These are phyloP conservation scores for Elaeis guineensis DNA, from an alignment of 176 grass and related monocot species.

Conservation along the genomic window DNA sequence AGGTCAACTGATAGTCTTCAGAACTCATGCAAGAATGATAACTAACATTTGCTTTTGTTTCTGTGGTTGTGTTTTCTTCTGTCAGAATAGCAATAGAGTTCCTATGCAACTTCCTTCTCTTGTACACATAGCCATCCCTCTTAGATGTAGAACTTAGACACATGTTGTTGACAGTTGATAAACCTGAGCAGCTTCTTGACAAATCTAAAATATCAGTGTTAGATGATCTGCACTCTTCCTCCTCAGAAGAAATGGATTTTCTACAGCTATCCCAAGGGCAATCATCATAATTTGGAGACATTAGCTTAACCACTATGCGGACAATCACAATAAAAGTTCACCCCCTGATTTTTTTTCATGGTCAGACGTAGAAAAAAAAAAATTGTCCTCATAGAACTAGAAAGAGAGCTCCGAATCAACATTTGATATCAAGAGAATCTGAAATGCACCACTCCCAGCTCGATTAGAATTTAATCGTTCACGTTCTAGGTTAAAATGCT, in stretches of 20 bases:
- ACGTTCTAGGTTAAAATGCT: background rate
- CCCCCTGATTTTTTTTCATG: background rate
- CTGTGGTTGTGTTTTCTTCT: slow-evolving; percentile 25
- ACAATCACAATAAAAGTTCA: background rate
- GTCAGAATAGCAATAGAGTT: slow-evolving; percentile 15
- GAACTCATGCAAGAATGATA: slow-evolving; percentile 8
- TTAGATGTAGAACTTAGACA: slow-evolving; percentile 16
- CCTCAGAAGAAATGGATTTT: slow-evolving; percentile 19
- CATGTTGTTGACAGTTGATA: slow-evolving; percentile 13
- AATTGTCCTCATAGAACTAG: too few species aligned
- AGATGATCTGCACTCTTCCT: slow-evolving; percentile 29
- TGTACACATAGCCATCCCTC: slow-evolving; percentile 26
- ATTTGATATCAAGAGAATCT: background rate
- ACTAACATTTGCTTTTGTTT: slow-evolving; percentile 2
- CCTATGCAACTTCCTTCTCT: slow-evolving; percentile 38
- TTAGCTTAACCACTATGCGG: slow-evolving; percentile 15
- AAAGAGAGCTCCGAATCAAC: too few species aligned
- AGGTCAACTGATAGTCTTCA: slow-evolving; percentile 15
- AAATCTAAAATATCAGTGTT: slow-evolving; percentile 16
- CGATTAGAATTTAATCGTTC: background rate
- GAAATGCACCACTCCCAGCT: background rate
- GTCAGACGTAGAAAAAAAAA: too few species aligned
- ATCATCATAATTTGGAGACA: slow-evolving; percentile 35
- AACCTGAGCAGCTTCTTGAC: slow-evolving; percentile 8
- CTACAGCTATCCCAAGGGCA: slow-evolving; percentile 16